Percentiles rank a stretch among this genome's conserved stretches.
Evolutionary conservation across 176 grass and related monocot genomes (phyloP).

Genomic region (Paspalum vaginatum): DNA sequence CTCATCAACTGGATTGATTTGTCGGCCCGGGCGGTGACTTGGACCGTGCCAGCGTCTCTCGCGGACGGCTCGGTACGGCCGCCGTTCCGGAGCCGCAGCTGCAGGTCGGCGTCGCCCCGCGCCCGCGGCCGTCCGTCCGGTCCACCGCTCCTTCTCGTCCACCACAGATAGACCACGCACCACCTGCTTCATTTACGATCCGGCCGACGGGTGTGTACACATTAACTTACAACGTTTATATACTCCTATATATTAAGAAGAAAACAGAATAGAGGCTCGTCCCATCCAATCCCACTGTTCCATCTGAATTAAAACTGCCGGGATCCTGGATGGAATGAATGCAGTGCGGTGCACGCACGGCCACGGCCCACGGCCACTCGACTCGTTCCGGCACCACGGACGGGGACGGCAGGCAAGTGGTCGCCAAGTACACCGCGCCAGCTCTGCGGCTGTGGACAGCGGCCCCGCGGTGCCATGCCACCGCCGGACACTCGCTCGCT

Average conservation of each 20-base stretch:
- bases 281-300: not conserved
- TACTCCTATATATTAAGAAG: no score
- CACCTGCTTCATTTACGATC: not conserved
- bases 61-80: not conserved
- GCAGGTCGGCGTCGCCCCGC: not conserved
- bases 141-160: not conserved
- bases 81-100: not conserved
- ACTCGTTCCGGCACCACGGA: not conserved
- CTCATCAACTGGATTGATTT: no score
- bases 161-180: not conserved
- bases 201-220: no score
- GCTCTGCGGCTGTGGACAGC: not conserved
- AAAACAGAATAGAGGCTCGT: no score
- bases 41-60: not conserved
- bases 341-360: not conserved
- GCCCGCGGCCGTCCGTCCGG: not conserved
- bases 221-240: no score
- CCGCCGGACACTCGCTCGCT: not conserved
- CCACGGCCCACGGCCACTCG: no score
- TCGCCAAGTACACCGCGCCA: conserved; percentile 26
- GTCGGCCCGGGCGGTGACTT: not conserved
- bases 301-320: not conserved
- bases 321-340: no score
- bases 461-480: not conserved
- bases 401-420: not conserved